phyloP scores from a whole-genome alignment of 345 rosid genomes.

The Turnera subulata region DNA sequence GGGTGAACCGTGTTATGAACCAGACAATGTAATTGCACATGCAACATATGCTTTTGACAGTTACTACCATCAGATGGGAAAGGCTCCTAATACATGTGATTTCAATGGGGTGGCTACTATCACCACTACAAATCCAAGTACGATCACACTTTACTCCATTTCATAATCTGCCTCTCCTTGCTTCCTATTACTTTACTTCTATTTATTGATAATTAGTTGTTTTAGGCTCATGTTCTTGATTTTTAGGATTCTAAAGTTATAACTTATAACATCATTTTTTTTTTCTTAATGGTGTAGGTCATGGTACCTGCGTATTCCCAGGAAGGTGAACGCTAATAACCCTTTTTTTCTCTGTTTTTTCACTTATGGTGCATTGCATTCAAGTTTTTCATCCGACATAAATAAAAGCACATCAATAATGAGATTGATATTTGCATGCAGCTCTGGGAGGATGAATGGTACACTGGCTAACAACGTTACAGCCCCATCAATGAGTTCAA shows the following conservation, averaged over 20 bases:
- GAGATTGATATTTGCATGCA: conserved; percentile 6
- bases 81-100: conserved; percentile 79
- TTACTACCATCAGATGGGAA: conserved; percentile 74
- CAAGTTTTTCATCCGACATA: no score
- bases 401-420: no score
- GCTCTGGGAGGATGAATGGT: conserved; percentile 27
- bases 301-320: conserved; percentile 63
- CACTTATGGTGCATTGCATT: neutral
- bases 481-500: conserved; percentile 30
- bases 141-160: conserved; percentile 4
- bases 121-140: conserved; percentile 95
- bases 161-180: neutral
- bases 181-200: neutral
- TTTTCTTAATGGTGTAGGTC: conserved; percentile 48
- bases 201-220: neutral
- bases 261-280: conserved; percentile 12
- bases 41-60: conserved; percentile 81
- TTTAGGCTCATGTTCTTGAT: neutral
- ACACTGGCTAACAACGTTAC: conserved; percentile 20
- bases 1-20: conserved; percentile 84
- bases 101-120: conserved; percentile 91
- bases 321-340: conserved; percentile 45
- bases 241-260: neutral
- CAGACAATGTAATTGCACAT: conserved; percentile 72
- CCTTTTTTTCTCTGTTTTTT: neutral